Conservation (phyloP, 441 rosid genomes). For the Hura crepitans region DNA sequence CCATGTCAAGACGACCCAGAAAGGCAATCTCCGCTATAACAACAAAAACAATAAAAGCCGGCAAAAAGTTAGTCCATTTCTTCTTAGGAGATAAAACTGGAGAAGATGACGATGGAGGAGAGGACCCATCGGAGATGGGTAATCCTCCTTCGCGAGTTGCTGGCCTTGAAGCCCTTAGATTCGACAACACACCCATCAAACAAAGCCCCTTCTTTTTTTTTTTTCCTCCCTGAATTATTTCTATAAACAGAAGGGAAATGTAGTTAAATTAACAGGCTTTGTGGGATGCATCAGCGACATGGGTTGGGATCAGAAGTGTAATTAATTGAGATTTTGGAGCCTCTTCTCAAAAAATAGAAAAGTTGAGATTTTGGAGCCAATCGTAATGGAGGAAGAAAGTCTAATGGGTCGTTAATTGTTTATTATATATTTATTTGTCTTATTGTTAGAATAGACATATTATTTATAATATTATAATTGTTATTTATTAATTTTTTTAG, state of each 20-base stretch:
- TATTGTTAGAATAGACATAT: too few species aligned
- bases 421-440: too few species aligned
- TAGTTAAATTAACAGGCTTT: too few species aligned
- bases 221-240: neutral
- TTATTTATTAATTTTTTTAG: too few species aligned
- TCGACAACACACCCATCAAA: conserved; percentile 51
- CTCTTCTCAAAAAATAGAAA: too few species aligned
- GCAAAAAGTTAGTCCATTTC: conserved; percentile 55
- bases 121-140: conserved; percentile 29
- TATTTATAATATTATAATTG: too few species aligned
- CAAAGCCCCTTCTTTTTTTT: neutral
- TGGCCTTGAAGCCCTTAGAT: conserved; percentile 49
- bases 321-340: neutral
- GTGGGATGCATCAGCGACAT: neutral
- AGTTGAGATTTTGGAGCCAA: neutral
- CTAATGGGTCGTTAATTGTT: neutral
- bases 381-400: neutral
- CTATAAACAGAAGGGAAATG: neutral
- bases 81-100: conserved; percentile 30
- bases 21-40: conserved; percentile 73
- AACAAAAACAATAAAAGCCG: conserved; percentile 58
- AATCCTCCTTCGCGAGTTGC: conserved; percentile 39
- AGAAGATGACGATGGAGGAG: conserved; percentile 30
- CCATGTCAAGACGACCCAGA: conserved; percentile 79
- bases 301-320: neutral